Evolutionary conservation across 441 rosid species (phyloP).

Genomic region (Corymbia calophylla): DNA sequence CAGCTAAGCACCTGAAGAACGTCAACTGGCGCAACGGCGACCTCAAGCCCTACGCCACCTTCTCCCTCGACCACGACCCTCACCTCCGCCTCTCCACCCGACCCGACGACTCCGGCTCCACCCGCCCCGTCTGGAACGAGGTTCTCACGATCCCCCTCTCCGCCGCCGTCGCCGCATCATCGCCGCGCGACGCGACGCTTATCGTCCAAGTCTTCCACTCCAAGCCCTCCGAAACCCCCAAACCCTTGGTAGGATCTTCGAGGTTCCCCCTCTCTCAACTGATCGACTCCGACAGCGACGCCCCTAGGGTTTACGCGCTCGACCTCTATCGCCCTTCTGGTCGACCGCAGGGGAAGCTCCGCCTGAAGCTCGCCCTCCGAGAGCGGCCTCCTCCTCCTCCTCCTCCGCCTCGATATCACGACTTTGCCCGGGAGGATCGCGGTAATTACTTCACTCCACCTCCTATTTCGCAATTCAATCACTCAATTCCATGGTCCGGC

Average conservation of each 20-base stretch:
- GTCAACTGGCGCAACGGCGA: slow-evolving; percentile 60
- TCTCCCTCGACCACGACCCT: slow-evolving; percentile 32
- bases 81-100: slow-evolving; percentile 38
- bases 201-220: slow-evolving; percentile 48
- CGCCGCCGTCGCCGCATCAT: slow-evolving; percentile 2
- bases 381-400: not conserved
- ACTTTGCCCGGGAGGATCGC: not conserved
- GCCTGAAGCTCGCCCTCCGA: slow-evolving; percentile 5
- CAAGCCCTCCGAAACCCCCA: slow-evolving; percentile 37
- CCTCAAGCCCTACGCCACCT: slow-evolving; percentile 44
- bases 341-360: slow-evolving; percentile 35
- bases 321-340: slow-evolving; percentile 36
- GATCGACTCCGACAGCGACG: slow-evolving; percentile 12
- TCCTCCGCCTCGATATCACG: not conserved
- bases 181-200: slow-evolving; percentile 27
- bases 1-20: slow-evolving; percentile 57
- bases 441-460: not conserved
- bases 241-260: slow-evolving; percentile 44
- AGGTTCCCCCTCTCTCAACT: slow-evolving; percentile 24
- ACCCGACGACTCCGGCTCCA: slow-evolving; percentile 34
- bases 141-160: slow-evolving; percentile 33
- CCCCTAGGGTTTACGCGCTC: slow-evolving; percentile 13
- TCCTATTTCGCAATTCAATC: not conserved
- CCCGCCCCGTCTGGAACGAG: slow-evolving; percentile 57
- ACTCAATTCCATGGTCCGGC: not conserved